Evolutionary conservation across 2,329 filamentous ascomycete genomes (phyloP).

Genomic region (Cylindrodendrum hubeiense): DNA sequence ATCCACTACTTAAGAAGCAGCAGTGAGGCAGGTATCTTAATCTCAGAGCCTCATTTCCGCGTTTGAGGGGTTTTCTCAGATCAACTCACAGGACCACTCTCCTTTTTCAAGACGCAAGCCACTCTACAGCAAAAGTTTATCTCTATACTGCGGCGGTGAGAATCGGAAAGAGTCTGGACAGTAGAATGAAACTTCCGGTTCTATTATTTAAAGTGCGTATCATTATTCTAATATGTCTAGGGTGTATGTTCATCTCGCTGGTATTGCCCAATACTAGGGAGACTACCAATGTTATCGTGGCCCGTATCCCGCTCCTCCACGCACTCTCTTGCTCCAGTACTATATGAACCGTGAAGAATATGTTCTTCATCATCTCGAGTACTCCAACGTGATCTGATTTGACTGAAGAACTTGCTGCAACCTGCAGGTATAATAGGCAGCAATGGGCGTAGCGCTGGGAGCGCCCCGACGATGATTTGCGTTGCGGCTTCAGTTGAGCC

Average conservation of each 20-base stretch:
- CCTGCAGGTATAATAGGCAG: not conserved
- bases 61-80: too few relatives aligned
- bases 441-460: conserved; percentile 1
- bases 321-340: not conserved
- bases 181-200: too few relatives aligned
- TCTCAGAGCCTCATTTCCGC: too few relatives aligned
- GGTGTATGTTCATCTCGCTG: not conserved
- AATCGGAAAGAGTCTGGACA: too few relatives aligned
- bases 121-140: too few relatives aligned
- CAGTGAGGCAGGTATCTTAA: too few relatives aligned
- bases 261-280: not conserved
- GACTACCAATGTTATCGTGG: not conserved
- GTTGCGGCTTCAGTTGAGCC: not conserved
- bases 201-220: too few relatives aligned
- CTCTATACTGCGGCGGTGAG: too few relatives aligned
- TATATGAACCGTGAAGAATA: not conserved
- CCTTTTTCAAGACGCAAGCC: too few relatives aligned
- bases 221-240: too few relatives aligned
- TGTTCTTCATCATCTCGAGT: not conserved
- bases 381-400: not conserved
- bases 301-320: not conserved
- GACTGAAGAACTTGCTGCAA: not conserved
- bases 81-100: too few relatives aligned
- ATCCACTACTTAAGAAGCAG: too few relatives aligned
- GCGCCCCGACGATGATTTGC: conserved; percentile 3